Conservation (phyloP, 495 filamentous ascomycete genomes). For the Chaetomium cochliodes region DNA sequence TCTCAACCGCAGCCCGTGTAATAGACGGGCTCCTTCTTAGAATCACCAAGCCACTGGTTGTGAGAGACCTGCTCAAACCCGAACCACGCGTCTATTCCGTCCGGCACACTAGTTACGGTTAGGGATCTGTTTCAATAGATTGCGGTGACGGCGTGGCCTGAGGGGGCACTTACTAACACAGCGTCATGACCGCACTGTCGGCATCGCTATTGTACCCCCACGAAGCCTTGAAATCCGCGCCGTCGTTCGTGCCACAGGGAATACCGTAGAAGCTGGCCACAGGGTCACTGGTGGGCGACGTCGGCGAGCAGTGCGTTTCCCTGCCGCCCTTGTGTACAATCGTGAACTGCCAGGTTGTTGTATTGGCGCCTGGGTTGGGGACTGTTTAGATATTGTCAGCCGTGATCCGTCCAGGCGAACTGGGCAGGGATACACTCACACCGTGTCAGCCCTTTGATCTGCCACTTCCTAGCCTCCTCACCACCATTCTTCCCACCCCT, state of each 20-base stretch:
- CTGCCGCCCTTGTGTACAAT: constrained; percentile 4
- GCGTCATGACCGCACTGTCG: constrained; percentile 32
- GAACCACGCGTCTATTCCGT: constrained; percentile 22
- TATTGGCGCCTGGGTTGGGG: not conserved
- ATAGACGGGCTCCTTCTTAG: constrained; percentile 16
- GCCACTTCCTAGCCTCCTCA: constrained; percentile 8
- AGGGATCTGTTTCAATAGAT: not conserved
- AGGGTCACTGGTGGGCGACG: not conserved
- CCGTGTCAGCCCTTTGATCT: constrained; percentile 15
- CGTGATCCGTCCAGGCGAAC: not conserved
- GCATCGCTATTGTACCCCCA: constrained; percentile 28
- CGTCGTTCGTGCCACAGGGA: not conserved
- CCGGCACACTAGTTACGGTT: not conserved
- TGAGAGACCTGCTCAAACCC: constrained; percentile 21
- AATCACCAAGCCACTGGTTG: constrained; percentile 13
- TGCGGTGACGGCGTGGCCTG: not conserved
- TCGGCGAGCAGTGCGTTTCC: not conserved
- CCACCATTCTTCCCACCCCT: not conserved
- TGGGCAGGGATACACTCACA: not conserved
- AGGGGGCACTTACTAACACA: constrained; percentile 26
- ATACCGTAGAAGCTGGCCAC: constrained; percentile 16
- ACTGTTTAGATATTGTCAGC: not conserved
- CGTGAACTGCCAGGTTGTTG: not conserved
- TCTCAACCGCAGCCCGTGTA: constrained; percentile 11
- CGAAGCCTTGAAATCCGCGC: constrained; percentile 20